Evolutionary conservation across 371 early-diverging fungal genomes (phyloP), one percentile per base, ranked within the genome.

Genomic region (Saksenaea vasiformis): DNA sequence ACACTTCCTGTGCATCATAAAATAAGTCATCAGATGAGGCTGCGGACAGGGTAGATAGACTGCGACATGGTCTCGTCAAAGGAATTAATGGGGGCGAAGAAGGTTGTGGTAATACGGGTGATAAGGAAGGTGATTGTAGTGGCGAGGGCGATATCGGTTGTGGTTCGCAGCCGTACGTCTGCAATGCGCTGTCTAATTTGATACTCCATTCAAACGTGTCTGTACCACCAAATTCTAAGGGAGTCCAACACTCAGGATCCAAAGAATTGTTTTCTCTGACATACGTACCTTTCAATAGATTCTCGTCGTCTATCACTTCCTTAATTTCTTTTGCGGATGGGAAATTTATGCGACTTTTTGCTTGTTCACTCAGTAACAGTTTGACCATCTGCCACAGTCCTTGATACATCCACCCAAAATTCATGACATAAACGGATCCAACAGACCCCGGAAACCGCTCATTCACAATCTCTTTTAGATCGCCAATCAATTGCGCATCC

Each of bases 371-470:
- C 37, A 82, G 44, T 9, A 82, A 53, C 28, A 68, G 56, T 38
- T 79, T 77, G 8, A 78, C 57, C 58, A 77, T 69, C 31, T 79
- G 73, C 82, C 82, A 82, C 34, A 76, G 17, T 2, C 79, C 77
- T 63, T 79, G 79, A 66, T 79, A 79, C 61, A 76, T 65, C 82
- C 79, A 82, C 5, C 79, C 74, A 58, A 79, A 79, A 31, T 82
- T 82, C 54, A 82, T 62, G 1, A 79, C 71, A 61, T 76, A 70
- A 14, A 82, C 70, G 3, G 74, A 67, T 4, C 68, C 66, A 34
- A 82, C 58, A 39, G 68, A 67, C 0, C 73, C 75, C 0, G 77
- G 77, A 54, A 73, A 79, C 11, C 70, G 58, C 17, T 66, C 60
- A 37, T 74, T 73, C 39, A 76, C 61, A 14, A 79, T 63, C 1